Base-by-base conservation (phyloP, 1,284 basidiomycete genomes). In the Phlebopus sp. region DNA sequence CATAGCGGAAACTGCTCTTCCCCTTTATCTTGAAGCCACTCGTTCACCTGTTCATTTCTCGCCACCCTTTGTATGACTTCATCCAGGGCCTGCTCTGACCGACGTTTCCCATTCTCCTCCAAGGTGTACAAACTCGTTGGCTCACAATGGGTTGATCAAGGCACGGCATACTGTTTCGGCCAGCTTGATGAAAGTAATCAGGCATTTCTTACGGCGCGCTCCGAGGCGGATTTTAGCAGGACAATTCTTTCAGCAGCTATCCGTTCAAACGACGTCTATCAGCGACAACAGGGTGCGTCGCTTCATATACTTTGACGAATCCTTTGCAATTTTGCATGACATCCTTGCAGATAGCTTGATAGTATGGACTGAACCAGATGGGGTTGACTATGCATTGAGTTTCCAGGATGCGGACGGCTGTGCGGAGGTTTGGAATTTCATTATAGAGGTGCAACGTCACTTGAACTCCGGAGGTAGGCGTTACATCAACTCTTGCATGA, bases 401-500 rank as follows among this genome's bases (percentile, higher is more conserved):
- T 99, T 99, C 62, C 96, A 98, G 64, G 96, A 98, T 62, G 82
- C 92, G 0, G 91, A 96, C 54, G 97, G 96, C 29, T 99, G 96
- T 61, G 79, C 86, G 39, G 96, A 98, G 72, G 91, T 99, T 41
- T 99, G 96, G 96, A 89, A 89, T 59, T 99, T 99, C 68, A 93
- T 99, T 59, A 76, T 82, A 54, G 92, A 97, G 59, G 93, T 97
- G n/a, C 94, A 97, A 64, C 81, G 82, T 53, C 88, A 92, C 61
- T 81, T 92, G 74, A 79, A 80, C 59, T 70, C 70, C 38, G 70
- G 72, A 66, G 82, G 84, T 86, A 56, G 61, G 75, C 59, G 50
- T 19, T 38, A 23, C 54, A 46, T 46, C 29, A 50, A 55, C 47
- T 53, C 49, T 46, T 55, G 41, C 40, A 42, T 37, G 10, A 44